Base-by-base conservation (phyloP, 352 stramenopile genomes). In the Phytophthora capsici region DNA sequence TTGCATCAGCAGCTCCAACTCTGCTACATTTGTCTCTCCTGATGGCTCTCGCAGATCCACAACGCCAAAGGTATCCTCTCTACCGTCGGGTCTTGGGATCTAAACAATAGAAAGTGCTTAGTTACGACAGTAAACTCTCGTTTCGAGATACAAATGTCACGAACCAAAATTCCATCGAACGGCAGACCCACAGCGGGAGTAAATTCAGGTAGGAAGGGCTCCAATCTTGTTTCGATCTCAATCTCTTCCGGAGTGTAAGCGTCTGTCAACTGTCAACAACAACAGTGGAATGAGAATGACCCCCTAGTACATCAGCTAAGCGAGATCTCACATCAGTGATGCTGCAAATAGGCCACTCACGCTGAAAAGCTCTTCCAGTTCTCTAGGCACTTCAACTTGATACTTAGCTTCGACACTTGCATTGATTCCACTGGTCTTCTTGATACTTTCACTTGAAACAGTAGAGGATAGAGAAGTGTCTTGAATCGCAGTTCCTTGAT, bases 141-240 rank as follows among this genome's bases (percentile, higher is more conserved):
- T 13, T 34, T 44, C 16, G 16, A 54, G n/a, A 30, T 28, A 7
- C 14, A 32, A 46, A 6, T 23, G 6, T 49, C 44, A 52, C 54
- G 3, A 63, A 91, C 80, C 72, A 89, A 72, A n/a, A 90, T 84
- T 26, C 80, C 83, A 36, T 92, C 83, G 46, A 89, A 94, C 0
- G 85, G 85, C 0, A 86, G 22, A 3, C 85, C 85, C 7, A 91
- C 80, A 0, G 69, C 57, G 4, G 96, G 96, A 17, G 98, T 93
- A 59, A 93, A 98, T 20, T 97, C 89, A 1, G 96, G 96, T 10
- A 98, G 77, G 53, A 98, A 99, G 17, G 90, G 94, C 68, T 98
- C 91, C 6, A 98, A 71, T 36, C 77, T 74, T n/a, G 89, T 97
- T 26, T 90, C 80, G 34, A 99, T 84, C 5, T 98, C 93, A 6